Conservation (phyloP, 140 eudicot species). For the Ambrosia hybrid region DNA sequence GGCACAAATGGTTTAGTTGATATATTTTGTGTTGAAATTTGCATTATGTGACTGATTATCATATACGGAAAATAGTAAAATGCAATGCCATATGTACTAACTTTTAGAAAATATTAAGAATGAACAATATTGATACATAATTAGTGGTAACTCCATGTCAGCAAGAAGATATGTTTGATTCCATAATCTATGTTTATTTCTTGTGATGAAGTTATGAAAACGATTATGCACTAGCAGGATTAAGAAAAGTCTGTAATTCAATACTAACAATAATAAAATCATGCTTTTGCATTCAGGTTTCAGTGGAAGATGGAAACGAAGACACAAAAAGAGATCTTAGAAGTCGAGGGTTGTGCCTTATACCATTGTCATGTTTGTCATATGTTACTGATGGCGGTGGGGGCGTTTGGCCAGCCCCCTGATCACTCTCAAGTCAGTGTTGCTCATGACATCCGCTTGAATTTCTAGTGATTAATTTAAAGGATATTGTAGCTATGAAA, state of each 20-base stretch:
- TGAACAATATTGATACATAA: not conserved
- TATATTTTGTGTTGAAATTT: no score
- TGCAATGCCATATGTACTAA: not conserved
- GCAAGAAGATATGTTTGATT: no score
- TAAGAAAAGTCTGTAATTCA: not conserved
- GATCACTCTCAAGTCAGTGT: slow-evolving; percentile 30
- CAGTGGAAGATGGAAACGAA: slow-evolving; percentile 37
- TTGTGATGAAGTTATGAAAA: no score
- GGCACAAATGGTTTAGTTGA: not conserved
- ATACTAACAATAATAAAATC: not conserved
- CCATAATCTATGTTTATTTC: not conserved
- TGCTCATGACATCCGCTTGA: slow-evolving; percentile 22
- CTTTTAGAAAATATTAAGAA: not conserved
- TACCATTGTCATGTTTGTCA: slow-evolving; percentile 80
- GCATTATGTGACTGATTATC: not conserved
- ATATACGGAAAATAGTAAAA: not conserved
- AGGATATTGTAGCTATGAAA: slow-evolving; percentile 8
- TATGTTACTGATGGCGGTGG: slow-evolving; percentile 78
- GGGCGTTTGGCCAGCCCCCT: slow-evolving; percentile 71
- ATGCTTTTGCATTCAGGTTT: slow-evolving; percentile 30
- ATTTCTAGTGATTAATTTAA: slow-evolving; percentile 8
- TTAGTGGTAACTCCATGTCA: not conserved
- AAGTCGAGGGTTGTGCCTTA: slow-evolving; percentile 90
- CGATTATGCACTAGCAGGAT: not conserved
- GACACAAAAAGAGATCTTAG: slow-evolving; percentile 55